These are phyloP conservation scores for Malania oleifera DNA, from an alignment of 164 flowering plant species.

Conservation along the genomic window DNA sequence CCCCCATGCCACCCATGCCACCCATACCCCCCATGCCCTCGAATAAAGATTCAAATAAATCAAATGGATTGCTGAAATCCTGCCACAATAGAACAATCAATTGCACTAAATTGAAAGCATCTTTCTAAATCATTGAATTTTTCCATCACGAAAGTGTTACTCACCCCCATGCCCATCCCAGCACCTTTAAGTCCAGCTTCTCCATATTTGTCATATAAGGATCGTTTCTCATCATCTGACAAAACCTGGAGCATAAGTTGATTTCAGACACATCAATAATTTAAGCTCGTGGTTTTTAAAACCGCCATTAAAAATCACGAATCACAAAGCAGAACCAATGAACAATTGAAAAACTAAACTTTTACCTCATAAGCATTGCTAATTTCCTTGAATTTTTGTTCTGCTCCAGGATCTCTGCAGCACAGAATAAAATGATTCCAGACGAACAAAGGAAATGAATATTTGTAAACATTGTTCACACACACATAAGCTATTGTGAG, in stretches of 20 bases:
- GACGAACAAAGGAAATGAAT: no score
- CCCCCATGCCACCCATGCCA: constrained; percentile 1
- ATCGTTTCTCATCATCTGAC: constrained; percentile 5
- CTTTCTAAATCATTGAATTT: background rate
- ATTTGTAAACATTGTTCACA: no score
- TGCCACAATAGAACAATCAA: background rate
- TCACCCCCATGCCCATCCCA: constrained; percentile 3
- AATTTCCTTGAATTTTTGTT: constrained; percentile 7
- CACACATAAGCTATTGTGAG: no score
- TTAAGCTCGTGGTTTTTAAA: background rate
- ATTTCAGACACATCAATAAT: background rate
- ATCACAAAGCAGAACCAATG: no score
- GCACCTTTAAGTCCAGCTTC: constrained; percentile 8
- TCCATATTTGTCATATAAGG: constrained; percentile 8
- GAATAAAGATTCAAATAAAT: constrained; percentile 2
- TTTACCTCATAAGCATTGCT: constrained; percentile 2
- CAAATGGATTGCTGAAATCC: constrained; percentile 8
- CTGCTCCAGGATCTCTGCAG: constrained; percentile 1
- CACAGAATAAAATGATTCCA: no score
- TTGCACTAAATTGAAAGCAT: background rate
- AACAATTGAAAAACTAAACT: background rate
- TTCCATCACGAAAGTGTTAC: background rate
- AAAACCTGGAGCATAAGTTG: background rate
- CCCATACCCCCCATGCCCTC: constrained; percentile 5
- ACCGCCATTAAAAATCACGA: background rate